Evolutionary conservation across 306 rosid species (phyloP), one percentile per base, ranked within the genome.

Genomic region (Comarum palustre): DNA sequence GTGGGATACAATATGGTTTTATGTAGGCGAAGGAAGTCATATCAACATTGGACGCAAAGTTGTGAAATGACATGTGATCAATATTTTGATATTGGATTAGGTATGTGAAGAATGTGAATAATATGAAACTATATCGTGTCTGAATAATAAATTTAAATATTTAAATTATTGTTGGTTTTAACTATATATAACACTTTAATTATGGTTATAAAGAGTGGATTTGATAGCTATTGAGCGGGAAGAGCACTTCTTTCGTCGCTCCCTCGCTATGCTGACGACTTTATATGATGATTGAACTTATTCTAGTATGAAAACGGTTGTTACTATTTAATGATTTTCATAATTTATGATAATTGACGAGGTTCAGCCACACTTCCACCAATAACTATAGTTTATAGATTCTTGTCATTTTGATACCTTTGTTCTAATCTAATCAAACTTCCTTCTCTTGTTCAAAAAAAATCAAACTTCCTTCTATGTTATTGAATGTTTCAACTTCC

Each of bases 101-200:
- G 13, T 20, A 52, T 0, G 24, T 17, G 1, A 15, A 48, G 13
- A 52, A 8, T n/a, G 0, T n/a, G 9, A 8, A 12, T 0, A 1
- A 0, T 0, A 2, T 8, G 0, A 19, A 3, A 19, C 1, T 7
- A 1, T n/a, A n/a, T n/a, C n/a, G n/a, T n/a, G n/a, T n/a, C n/a
- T n/a, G n/a, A n/a, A n/a, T n/a, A n/a, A n/a, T n/a, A n/a, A n/a
- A n/a, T n/a, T n/a, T 19, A 1, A 48, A 19, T 1, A 48, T 6
- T 47, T n/a, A n/a, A n/a, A n/a, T n/a, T n/a, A n/a, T n/a, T 1
- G 3, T 17, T 17, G 19, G 1, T 48, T 31, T 48, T 19, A 10
- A 48, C 24, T 0, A 9, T 48, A n/a, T n/a, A n/a, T n/a, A 5
- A 17, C 22, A 0, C 58, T 51, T 50, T 0, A 0, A n/a, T 2